A percentile compares a stretch with the other conserved stretches of the same genome.
Conservation (phyloP, 2,329 filamentous ascomycete genomes). For the Cordyceps farinosa region DNA sequence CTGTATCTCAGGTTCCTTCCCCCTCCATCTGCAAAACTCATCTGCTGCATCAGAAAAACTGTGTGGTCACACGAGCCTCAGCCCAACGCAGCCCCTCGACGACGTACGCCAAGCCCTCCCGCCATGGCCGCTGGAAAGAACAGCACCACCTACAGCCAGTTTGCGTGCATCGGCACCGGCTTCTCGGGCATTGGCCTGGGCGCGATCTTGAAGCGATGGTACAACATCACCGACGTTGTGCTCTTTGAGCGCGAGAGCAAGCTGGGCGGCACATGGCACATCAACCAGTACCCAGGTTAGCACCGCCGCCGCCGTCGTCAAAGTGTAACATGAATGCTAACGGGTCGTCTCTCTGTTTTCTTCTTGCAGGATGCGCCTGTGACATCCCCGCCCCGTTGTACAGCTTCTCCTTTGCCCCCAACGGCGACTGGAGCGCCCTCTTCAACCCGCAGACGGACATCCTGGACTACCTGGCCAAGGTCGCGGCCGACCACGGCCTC, state of each 20-base stretch:
- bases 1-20: not conserved
- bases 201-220: slow-evolving; percentile 53
- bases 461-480: slow-evolving; percentile 49
- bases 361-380: slow-evolving; percentile 41
- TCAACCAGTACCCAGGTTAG: slow-evolving; percentile 57
- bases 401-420: slow-evolving; percentile 58
- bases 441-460: slow-evolving; percentile 57
- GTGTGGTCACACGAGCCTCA: not conserved
- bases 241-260: slow-evolving; percentile 57
- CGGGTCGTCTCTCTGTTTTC: too few species aligned
- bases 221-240: slow-evolving; percentile 55
- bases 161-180: slow-evolving; percentile 54
- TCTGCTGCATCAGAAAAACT: not conserved
- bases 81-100: not conserved
- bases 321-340: not conserved
- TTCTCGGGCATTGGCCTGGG: slow-evolving; percentile 61
- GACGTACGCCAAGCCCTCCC: not conserved
- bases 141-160: slow-evolving; percentile 32
- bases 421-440: slow-evolving; percentile 57
- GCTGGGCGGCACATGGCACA: slow-evolving; percentile 62
- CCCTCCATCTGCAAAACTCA: not conserved
- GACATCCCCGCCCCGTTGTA: slow-evolving; percentile 59
- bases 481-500: slow-evolving; percentile 47
- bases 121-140: slow-evolving; percentile 14
- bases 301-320: too few species aligned